Conservation (phyloP, 306 rosid genomes). For the Senna tora region DNA sequence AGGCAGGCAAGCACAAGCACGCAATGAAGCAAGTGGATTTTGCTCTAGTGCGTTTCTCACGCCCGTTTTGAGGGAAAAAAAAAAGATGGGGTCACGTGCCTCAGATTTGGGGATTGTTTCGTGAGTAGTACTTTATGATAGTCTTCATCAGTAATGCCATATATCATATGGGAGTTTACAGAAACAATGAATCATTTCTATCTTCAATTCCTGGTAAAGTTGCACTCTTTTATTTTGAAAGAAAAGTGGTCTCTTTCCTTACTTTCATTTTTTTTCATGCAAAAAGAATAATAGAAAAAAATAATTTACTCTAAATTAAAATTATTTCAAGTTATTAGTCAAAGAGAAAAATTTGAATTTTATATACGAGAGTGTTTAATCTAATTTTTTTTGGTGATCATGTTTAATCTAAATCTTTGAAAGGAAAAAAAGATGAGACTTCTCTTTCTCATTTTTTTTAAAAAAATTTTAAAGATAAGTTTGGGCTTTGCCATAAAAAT, state of each 20-base stretch:
- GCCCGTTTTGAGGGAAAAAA: conserved; percentile 33
- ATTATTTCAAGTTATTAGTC: too few relatives aligned
- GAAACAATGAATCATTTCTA: neutral
- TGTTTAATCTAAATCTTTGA: too few relatives aligned
- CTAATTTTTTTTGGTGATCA: too few relatives aligned
- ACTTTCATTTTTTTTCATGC: too few relatives aligned
- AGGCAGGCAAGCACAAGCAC: conserved; percentile 37
- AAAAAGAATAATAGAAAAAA: too few relatives aligned
- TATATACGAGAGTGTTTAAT: too few relatives aligned
- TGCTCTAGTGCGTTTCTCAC: conserved; percentile 63
- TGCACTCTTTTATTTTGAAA: conserved; percentile 1
- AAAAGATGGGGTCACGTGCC: conserved; percentile 46
- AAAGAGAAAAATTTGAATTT: too few relatives aligned
- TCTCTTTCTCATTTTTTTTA: neutral
- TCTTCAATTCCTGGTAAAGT: conserved; percentile 42
- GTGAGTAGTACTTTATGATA: conserved; percentile 15
- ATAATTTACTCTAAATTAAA: too few relatives aligned
- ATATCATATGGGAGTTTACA: too few relatives aligned
- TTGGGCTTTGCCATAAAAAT: neutral
- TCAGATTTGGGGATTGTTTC: conserved; percentile 27
- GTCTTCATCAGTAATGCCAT: neutral
- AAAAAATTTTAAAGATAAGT: too few relatives aligned
- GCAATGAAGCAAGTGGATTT: conserved; percentile 58
- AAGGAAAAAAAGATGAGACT: neutral
- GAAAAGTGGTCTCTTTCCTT: neutral